These are phyloP conservation scores for Talaromyces sp. DNA, from an alignment of 2,329 filamentous ascomycete species.

Conservation along the genomic window DNA sequence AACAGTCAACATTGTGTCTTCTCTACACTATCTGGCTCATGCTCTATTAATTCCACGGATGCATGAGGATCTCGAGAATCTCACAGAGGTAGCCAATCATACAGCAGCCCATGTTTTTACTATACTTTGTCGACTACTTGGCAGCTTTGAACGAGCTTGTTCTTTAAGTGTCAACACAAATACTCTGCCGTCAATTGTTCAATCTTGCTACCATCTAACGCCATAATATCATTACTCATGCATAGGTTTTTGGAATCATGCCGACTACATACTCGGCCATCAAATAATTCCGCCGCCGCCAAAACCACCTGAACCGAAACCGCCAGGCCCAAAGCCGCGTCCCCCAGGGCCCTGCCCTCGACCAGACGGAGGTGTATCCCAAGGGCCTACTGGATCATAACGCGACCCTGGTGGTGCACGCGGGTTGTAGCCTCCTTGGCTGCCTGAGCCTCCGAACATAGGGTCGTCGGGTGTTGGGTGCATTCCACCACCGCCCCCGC, in stretches of 20 bases:
- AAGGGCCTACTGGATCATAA: constrained; percentile 82
- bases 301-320: constrained; percentile 39
- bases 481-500: constrained; percentile 73
- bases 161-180: neutral
- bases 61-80: neutral
- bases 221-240: constrained; percentile 47
- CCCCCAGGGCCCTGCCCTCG: constrained; percentile 44
- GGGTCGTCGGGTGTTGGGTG: constrained; percentile 93
- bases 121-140: neutral
- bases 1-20: neutral
- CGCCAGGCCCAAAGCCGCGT: constrained; percentile 34
- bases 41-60: neutral
- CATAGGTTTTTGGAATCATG: constrained; percentile 2
- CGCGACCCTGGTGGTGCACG: constrained; percentile 82
- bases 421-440: constrained; percentile 57
- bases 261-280: constrained; percentile 8
- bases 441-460: constrained; percentile 60
- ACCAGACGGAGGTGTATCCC: constrained; percentile 49
- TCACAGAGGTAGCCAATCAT: neutral
- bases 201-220: constrained; percentile 1
- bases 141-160: neutral
- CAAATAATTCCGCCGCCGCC: constrained; percentile 35
- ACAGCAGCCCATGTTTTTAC: neutral
- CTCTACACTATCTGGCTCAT: neutral
- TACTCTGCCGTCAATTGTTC: neutral